phyloP scores from a whole-genome alignment of 805 yeast species.

The Saturnispora silvae region DNA sequence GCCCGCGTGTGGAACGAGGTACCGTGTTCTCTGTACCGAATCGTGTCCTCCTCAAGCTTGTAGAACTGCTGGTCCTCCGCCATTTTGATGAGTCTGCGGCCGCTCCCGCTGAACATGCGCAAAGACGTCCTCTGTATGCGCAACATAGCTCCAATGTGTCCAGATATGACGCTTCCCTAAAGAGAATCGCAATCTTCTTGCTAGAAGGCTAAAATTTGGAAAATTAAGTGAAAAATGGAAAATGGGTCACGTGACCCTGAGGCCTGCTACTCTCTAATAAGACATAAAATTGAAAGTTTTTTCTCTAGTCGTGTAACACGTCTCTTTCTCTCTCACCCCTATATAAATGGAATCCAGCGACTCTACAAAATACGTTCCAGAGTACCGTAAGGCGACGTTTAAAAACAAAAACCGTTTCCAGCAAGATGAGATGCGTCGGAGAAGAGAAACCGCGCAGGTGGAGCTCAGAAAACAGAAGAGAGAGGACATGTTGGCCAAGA shows the following conservation, averaged over 20 bases:
- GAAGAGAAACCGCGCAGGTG: slow-evolving; percentile 95
- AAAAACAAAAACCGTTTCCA: slow-evolving; percentile 90
- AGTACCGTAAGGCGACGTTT: slow-evolving; percentile 92
- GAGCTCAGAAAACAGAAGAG: slow-evolving; percentile 94
- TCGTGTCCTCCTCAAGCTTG: slow-evolving; percentile 17
- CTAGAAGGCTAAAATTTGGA: too few species aligned
- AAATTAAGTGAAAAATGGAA: too few species aligned
- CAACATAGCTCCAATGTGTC: too few species aligned
- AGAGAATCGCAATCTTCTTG: too few species aligned
- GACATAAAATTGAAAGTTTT: too few species aligned
- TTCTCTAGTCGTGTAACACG: too few species aligned
- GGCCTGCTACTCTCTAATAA: not conserved
- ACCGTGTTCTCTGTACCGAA: slow-evolving; percentile 23
- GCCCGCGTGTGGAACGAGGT: slow-evolving; percentile 21
- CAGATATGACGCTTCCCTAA: too few species aligned
- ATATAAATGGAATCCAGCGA: slow-evolving; percentile 56
- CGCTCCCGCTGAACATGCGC: too few species aligned
- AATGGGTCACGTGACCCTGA: too few species aligned
- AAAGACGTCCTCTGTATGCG: too few species aligned
- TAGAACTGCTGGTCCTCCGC: slow-evolving; percentile 24
- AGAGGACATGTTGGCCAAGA: slow-evolving; percentile 87
- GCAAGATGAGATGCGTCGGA: slow-evolving; percentile 93
- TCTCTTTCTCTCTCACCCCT: not conserved
- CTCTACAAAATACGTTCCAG: slow-evolving; percentile 85
- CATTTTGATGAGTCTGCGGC: slow-evolving; percentile 21